Conservation (phyloP, 2,329 filamentous ascomycete species). For the Microsporum canis region DNA sequence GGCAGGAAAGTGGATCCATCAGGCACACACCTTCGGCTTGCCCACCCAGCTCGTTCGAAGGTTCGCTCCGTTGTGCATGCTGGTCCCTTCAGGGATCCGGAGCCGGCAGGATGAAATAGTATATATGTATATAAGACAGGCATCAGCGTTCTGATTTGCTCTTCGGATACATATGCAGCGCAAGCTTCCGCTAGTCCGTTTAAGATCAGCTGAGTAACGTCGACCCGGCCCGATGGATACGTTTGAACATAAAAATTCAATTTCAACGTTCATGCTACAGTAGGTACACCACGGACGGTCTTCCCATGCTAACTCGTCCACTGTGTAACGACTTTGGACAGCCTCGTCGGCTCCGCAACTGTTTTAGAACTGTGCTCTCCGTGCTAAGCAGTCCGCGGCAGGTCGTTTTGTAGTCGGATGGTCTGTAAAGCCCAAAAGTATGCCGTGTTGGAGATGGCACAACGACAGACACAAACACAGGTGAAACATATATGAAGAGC, state of each 20-base stretch:
- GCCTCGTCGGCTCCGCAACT: too few species aligned
- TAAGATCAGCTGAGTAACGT: conserved; percentile 30
- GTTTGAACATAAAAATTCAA: conserved; percentile 22
- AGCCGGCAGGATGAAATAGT: not conserved
- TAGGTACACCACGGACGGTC: not conserved
- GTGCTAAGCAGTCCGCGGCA: too few species aligned
- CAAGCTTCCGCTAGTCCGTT: conserved; percentile 9
- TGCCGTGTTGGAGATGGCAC: too few species aligned
- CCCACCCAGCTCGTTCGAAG: not conserved
- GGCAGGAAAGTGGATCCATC: not conserved
- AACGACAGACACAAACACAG: too few species aligned
- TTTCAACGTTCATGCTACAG: conserved; percentile 27
- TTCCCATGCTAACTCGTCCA: not conserved
- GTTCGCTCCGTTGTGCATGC: not conserved
- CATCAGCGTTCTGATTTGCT: conserved; percentile 9
- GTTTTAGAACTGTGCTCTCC: too few species aligned
- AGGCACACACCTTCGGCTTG: not conserved
- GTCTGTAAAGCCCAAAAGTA: too few species aligned
- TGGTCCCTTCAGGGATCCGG: not conserved
- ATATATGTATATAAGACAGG: not conserved
- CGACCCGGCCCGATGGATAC: conserved; percentile 26
- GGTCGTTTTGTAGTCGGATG: too few species aligned
- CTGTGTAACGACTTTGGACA: too few species aligned
- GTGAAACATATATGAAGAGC: too few species aligned
- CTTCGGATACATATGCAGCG: conserved; percentile 10